Conservation (phyloP, 257 asterid species). For the Rubia yunnanensis region DNA sequence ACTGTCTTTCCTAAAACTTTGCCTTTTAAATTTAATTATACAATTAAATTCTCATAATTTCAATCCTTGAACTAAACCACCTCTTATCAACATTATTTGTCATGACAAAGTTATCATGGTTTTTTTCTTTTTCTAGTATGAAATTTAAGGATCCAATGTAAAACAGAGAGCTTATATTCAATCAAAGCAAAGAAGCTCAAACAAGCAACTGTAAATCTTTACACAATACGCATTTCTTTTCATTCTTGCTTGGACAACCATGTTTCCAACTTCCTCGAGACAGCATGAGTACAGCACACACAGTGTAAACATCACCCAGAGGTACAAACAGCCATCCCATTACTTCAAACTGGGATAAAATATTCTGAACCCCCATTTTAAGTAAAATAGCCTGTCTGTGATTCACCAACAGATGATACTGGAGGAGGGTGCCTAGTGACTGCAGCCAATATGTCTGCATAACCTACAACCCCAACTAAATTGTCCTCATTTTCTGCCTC, state of each 20-base stretch:
- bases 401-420: conserved; percentile 30
- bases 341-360: not conserved
- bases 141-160: not conserved
- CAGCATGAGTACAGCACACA: not conserved
- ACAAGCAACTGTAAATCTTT: not conserved
- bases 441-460: conserved; percentile 76
- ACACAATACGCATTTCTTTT: not conserved
- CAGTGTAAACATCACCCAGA: not conserved
- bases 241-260: no score
- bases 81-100: no score
- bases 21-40: no score
- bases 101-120: no score
- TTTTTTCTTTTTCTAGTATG: no score
- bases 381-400: conserved; percentile 10
- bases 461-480: conserved; percentile 83
- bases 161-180: not conserved
- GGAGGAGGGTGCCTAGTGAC: conserved; percentile 59
- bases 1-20: no score
- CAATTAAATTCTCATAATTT: no score
- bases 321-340: not conserved
- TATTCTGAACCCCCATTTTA: not conserved
- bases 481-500: conserved; percentile 61
- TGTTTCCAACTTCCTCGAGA: not conserved
- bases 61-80: no score
- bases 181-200: not conserved